These are phyloP conservation scores for Phytophthora megakarya DNA, from an alignment of 352 stramenopile genomes.

Conservation along the genomic window DNA sequence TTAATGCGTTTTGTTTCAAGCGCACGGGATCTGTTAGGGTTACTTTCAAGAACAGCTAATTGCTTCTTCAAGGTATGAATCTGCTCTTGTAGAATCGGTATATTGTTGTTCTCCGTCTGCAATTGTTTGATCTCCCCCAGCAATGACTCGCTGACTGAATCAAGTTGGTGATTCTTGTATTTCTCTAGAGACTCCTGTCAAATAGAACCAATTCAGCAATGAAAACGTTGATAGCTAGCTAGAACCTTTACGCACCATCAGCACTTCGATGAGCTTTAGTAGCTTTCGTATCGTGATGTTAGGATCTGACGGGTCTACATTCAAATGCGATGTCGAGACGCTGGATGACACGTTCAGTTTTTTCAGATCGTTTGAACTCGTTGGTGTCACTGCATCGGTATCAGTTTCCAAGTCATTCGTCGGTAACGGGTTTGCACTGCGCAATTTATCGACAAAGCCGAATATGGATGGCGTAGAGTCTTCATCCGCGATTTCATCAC, in stretches of 20 bases:
- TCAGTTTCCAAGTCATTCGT: constrained; percentile 11
- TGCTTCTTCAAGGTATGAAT: constrained; percentile 71
- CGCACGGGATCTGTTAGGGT: background rate
- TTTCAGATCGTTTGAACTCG: background rate
- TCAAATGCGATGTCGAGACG: constrained; percentile 57
- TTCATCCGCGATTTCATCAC: constrained; percentile 6
- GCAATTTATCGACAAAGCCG: constrained; percentile 72
- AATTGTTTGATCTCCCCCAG: constrained; percentile 68
- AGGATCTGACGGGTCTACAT: constrained; percentile 79
- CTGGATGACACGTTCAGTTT: constrained; percentile 21
- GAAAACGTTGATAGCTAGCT: background rate
- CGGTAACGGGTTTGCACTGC: constrained; percentile 44
- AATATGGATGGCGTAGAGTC: constrained; percentile 7
- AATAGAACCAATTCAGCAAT: background rate
- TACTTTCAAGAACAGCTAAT: constrained; percentile 20
- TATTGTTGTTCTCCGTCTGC: constrained; percentile 87
- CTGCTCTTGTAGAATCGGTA: constrained; percentile 77
- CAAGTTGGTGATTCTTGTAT: constrained; percentile 59
- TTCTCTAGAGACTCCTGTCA: constrained; percentile 56
- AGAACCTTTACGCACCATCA: constrained; percentile 50
- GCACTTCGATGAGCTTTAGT: constrained; percentile 82
- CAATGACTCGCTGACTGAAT: constrained; percentile 54
- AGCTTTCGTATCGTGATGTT: constrained; percentile 83
- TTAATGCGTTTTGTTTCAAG: constrained; percentile 40
- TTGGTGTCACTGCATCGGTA: background rate